Conservation (phyloP, 2,329 filamentous ascomycete species). For the Phialocephala sp. region DNA sequence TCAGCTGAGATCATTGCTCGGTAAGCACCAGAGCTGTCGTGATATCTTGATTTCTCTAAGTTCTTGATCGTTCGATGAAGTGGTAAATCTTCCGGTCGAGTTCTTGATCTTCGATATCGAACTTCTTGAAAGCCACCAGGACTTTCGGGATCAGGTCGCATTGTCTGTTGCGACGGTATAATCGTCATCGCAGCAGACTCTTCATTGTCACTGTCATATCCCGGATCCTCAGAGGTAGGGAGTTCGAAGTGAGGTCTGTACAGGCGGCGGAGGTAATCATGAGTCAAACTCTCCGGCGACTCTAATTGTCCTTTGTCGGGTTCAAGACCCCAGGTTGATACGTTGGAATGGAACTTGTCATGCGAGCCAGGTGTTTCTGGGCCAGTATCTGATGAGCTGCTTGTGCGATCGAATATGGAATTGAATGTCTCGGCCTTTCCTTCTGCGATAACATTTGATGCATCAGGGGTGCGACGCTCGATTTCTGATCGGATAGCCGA, state of each 20-base stretch:
- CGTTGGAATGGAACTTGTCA: slow-evolving; percentile 34
- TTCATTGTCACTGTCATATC: slow-evolving; percentile 41
- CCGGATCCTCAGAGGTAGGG: slow-evolving; percentile 32
- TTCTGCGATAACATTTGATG: slow-evolving; percentile 47
- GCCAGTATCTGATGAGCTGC: slow-evolving; percentile 54
- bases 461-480: slow-evolving; percentile 49
- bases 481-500: slow-evolving; percentile 50
- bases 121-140: slow-evolving; percentile 36
- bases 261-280: slow-evolving; percentile 29
- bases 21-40: slow-evolving; percentile 52
- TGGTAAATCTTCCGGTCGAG: slow-evolving; percentile 35
- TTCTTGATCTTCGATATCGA: slow-evolving; percentile 24
- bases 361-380: slow-evolving; percentile 48
- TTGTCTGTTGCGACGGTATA: slow-evolving; percentile 31
- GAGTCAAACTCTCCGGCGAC: slow-evolving; percentile 35
- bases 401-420: slow-evolving; percentile 58
- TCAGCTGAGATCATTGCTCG: slow-evolving; percentile 46
- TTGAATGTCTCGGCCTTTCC: slow-evolving; percentile 44
- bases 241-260: slow-evolving; percentile 27
- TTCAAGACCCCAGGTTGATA: slow-evolving; percentile 37
- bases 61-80: slow-evolving; percentile 51
- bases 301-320: slow-evolving; percentile 33
- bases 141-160: slow-evolving; percentile 20
- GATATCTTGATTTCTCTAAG: slow-evolving; percentile 49
- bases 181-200: slow-evolving; percentile 30